Conservation (phyloP, 345 rosid species). For the Chamaenerion angustifolium region DNA sequence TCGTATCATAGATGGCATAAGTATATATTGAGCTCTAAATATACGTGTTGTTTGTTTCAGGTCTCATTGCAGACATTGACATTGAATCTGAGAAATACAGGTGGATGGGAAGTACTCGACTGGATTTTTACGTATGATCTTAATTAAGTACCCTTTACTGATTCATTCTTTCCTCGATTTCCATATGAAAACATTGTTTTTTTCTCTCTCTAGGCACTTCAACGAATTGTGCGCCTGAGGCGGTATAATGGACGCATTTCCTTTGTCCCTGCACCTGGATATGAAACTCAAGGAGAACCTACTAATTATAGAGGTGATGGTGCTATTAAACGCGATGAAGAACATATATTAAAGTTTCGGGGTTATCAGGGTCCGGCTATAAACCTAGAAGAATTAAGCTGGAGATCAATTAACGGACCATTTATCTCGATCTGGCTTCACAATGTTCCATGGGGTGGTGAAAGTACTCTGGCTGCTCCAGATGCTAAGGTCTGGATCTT, state of each 20-base stretch:
- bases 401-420: slow-evolving; percentile 85
- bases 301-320: slow-evolving; percentile 18
- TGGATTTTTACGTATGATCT: slow-evolving; percentile 70
- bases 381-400: slow-evolving; percentile 28
- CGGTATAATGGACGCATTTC: slow-evolving; percentile 52
- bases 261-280: slow-evolving; percentile 93
- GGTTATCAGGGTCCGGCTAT: slow-evolving; percentile 62
- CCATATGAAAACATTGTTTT: not conserved
- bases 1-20: too few species aligned
- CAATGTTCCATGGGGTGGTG: slow-evolving; percentile 91
- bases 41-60: slow-evolving; percentile 22
- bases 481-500: slow-evolving; percentile 49
- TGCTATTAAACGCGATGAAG: not conserved
- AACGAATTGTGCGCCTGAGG: slow-evolving; percentile 53
- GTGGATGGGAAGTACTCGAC: slow-evolving; percentile 89
- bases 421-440: slow-evolving; percentile 95
- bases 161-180: not conserved
- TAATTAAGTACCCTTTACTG: not conserved
- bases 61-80: slow-evolving; percentile 91
- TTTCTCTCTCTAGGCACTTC: slow-evolving; percentile 40
- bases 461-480: slow-evolving; percentile 81
- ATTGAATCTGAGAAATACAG: slow-evolving; percentile 88
- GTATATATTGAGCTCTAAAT: not conserved
- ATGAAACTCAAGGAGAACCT: slow-evolving; percentile 60
- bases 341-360: not conserved